Evolutionary conservation across 306 rosid species (phyloP).

Genomic region (Cucumis cinereus): DNA sequence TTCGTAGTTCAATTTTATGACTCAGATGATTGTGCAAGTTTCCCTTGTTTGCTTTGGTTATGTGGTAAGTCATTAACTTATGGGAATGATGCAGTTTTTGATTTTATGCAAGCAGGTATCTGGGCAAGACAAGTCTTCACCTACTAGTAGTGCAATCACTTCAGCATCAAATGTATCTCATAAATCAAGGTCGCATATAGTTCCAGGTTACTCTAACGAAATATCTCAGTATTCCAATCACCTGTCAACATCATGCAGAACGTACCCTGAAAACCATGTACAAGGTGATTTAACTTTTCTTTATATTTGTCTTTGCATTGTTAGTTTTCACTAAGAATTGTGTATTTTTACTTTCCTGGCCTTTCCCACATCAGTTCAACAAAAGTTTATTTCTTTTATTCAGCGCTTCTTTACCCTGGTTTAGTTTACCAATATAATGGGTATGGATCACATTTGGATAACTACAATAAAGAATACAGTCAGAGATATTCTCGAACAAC

Average conservation of each 20-base stretch:
- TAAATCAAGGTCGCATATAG: constrained; percentile 32
- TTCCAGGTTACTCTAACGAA: constrained; percentile 27
- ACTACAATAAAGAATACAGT: constrained; percentile 51
- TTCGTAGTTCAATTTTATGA: neutral
- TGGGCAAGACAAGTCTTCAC: constrained; percentile 61
- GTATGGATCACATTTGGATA: constrained; percentile 36
- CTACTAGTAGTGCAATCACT: constrained; percentile 25
- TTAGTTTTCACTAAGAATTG: neutral
- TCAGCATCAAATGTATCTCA: constrained; percentile 42
- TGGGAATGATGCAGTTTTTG: constrained; percentile 15
- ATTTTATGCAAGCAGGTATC: constrained; percentile 43
- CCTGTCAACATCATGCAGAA: constrained; percentile 24
- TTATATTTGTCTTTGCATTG: neutral
- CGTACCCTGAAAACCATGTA: constrained; percentile 28
- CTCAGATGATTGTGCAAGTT: neutral
- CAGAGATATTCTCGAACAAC: constrained; percentile 53
- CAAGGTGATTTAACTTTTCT: constrained; percentile 35
- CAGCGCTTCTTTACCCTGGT: constrained; percentile 38
- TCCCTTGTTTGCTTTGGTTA: neutral
- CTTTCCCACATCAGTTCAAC: neutral
- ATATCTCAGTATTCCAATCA: constrained; percentile 23
- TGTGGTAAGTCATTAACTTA: neutral
- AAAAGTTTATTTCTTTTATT: constrained; percentile 14
- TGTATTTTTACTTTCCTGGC: neutral
- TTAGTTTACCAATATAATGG: constrained; percentile 48